These are phyloP conservation scores for Botrytis pseudocinerea DNA, from an alignment of 2,329 filamentous ascomycete species.

Conservation along the genomic window DNA sequence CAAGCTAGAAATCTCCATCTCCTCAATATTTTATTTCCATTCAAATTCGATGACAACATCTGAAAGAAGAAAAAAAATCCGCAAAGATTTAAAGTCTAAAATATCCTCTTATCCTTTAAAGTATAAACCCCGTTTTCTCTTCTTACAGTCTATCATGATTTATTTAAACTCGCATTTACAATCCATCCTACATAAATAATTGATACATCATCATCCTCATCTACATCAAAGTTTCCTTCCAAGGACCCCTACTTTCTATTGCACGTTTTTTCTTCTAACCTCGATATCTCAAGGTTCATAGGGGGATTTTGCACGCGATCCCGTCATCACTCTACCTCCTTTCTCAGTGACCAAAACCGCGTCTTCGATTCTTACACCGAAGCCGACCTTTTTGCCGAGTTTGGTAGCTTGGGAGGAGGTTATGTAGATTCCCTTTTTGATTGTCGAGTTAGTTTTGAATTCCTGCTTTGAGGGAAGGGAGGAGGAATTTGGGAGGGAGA, in stretches of 20 bases:
- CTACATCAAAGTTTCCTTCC: neutral
- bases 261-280: neutral
- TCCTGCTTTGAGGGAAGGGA: neutral
- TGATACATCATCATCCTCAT: neutral
- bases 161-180: neutral
- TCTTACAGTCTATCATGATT: neutral
- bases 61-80: too few relatives aligned
- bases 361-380: conserved; percentile 63
- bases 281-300: conserved; percentile 30
- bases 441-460: neutral
- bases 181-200: neutral
- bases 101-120: neutral
- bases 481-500: neutral
- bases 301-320: conserved; percentile 32
- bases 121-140: too few relatives aligned
- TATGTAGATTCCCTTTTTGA: conserved; percentile 54
- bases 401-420: conserved; percentile 39
- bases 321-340: conserved; percentile 46
- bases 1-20: neutral
- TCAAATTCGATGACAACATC: too few relatives aligned
- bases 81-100: neutral
- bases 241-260: neutral
- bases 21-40: neutral
- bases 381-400: conserved; percentile 45
- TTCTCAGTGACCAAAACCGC: conserved; percentile 56